Evolutionary conservation across 306 rosid species (phyloP).

Genomic region (Cicer pinnatifidum): DNA sequence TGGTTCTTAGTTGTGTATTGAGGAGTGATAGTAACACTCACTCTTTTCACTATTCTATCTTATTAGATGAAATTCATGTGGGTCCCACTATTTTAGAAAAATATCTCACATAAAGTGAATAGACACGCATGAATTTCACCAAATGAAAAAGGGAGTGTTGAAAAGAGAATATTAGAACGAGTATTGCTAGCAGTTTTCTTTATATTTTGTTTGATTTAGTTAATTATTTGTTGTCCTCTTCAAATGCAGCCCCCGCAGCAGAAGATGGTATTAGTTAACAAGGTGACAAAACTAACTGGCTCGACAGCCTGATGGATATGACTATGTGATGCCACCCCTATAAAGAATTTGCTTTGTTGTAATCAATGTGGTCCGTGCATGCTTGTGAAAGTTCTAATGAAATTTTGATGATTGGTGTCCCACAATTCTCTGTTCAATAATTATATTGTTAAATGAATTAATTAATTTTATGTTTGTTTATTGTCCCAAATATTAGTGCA

Average conservation of each 20-base stretch:
- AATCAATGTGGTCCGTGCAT: constrained; percentile 25
- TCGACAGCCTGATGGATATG: constrained; percentile 48
- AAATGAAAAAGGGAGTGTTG: neutral
- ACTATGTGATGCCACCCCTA: constrained; percentile 37
- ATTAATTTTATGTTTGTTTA: constrained; percentile 35
- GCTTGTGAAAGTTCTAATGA: constrained; percentile 32
- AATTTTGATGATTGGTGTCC: constrained; percentile 42
- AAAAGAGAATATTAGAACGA: neutral
- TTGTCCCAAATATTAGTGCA: constrained; percentile 29
- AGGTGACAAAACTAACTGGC: constrained; percentile 53
- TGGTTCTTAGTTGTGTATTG: constrained; percentile 7
- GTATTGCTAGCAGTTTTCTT: neutral
- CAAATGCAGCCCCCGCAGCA: constrained; percentile 69
- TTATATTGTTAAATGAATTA: constrained; percentile 37
- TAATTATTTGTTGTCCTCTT: constrained; percentile 24
- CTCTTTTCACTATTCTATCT: neutral
- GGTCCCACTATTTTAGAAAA: too few species aligned
- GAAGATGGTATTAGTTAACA: constrained; percentile 47
- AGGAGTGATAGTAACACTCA: neutral
- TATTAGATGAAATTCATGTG: neutral
- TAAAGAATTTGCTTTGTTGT: constrained; percentile 33
- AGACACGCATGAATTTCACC: neutral
- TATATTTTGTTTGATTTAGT: constrained; percentile 30
- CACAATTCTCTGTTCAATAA: constrained; percentile 32
- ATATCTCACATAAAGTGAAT: neutral